Evolutionary conservation across 495 filamentous ascomycete genomes (phyloP).

Genomic region (Filosporella fistucella): DNA sequence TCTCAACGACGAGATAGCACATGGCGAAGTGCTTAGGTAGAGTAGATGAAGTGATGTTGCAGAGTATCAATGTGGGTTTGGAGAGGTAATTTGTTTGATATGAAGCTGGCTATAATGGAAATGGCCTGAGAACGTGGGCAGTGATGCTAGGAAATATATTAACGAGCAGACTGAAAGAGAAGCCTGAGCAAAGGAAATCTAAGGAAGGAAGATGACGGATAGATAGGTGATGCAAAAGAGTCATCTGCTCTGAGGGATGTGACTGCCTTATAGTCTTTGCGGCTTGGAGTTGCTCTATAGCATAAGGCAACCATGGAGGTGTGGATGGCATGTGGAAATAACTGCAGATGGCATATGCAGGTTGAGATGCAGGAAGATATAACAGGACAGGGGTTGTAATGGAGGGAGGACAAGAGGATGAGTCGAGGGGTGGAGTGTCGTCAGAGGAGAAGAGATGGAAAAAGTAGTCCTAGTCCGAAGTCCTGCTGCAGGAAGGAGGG

Average conservation of each 20-base stretch:
- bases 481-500: slow-evolving; percentile 8
- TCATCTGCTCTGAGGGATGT: slow-evolving; percentile 21
- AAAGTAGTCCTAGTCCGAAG: slow-evolving; percentile 12
- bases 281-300: slow-evolving; percentile 9
- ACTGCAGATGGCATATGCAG: slow-evolving; percentile 21
- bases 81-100: slow-evolving; percentile 11
- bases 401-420: slow-evolving; percentile 13
- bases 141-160: slow-evolving; percentile 22
- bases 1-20: slow-evolving; percentile 72
- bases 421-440: slow-evolving; percentile 18
- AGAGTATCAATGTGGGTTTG: slow-evolving; percentile 6
- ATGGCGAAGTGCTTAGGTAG: slow-evolving; percentile 26
- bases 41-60: slow-evolving; percentile 7
- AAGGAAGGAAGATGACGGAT: slow-evolving; percentile 13
- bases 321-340: slow-evolving; percentile 6
- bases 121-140: slow-evolving; percentile 4
- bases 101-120: slow-evolving; percentile 1
- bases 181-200: slow-evolving; percentile 22
- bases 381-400: no score
- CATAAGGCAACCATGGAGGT: slow-evolving; percentile 21
- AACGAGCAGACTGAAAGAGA: slow-evolving; percentile 23
- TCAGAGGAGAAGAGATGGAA: background rate
- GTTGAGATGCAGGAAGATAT: slow-evolving; percentile 17
- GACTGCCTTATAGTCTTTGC: slow-evolving; percentile 26
- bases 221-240: slow-evolving; percentile 19